Percentiles rank a stretch among this genome's conserved stretches.
phyloP scores from a whole-genome alignment of 768 basidiomycete genomes.

The Brasilioporus rufonigricans region DNA sequence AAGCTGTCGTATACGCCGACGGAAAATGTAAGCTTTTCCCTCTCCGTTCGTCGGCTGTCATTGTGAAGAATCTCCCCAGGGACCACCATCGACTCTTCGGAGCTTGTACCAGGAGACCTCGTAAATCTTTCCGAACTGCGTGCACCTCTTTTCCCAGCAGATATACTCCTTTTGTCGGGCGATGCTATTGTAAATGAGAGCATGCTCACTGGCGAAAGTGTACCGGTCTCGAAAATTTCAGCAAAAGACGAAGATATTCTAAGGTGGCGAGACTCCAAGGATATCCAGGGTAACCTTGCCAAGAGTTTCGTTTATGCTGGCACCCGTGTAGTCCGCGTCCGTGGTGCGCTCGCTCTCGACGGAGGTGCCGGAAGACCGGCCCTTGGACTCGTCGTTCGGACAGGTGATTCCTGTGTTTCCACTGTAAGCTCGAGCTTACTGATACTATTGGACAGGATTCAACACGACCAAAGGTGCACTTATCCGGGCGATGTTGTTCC shows the following conservation, averaged over 20 bases:
- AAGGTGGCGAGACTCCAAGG: conserved; percentile 66
- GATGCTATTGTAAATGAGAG: conserved; percentile 99
- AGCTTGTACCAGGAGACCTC: conserved; percentile 90
- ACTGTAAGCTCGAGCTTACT: not conserved
- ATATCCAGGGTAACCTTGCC: conserved; percentile 57
- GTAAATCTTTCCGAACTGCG: conserved; percentile 81
- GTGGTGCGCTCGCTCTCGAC: conserved; percentile 57
- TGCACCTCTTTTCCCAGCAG: conserved; percentile 78
- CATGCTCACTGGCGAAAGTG: conserved; percentile 98
- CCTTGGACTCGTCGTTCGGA: conserved; percentile 80
- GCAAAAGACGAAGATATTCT: conserved; percentile 75
- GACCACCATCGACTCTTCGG: conserved; percentile 66
- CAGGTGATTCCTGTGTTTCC: conserved; percentile 49
- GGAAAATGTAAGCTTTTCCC: conserved; percentile 60
- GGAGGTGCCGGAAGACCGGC: conserved; percentile 58
- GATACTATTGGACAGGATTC: conserved; percentile 57
- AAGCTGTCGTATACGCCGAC: conserved; percentile 65
- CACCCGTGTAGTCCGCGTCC: conserved; percentile 85
- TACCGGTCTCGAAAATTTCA: conserved; percentile 90
- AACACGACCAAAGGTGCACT: conserved; percentile 97
- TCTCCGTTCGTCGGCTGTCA: not conserved
- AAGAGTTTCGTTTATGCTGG: conserved; percentile 89
- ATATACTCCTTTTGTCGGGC: conserved; percentile 88
- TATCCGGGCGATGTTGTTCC: conserved; percentile 96
- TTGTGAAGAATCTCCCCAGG: conserved; percentile 42